Evolutionary conservation across 1,284 basidiomycete species (phyloP), one percentile per base, ranked within the genome.

Genomic region (Mycosarcoma mackinlayi): DNA sequence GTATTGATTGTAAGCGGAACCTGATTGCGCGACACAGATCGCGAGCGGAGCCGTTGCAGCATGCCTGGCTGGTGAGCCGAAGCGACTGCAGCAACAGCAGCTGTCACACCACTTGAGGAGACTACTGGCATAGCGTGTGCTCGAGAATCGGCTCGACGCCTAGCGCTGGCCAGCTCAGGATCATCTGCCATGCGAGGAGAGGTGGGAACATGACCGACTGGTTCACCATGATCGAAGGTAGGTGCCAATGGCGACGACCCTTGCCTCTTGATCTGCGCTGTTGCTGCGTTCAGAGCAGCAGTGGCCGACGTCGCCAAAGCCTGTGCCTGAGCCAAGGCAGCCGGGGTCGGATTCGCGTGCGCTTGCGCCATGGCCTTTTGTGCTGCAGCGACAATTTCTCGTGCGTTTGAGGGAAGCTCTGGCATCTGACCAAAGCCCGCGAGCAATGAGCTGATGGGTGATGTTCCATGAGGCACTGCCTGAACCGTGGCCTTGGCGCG

Each of bases 311-410:
- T 52, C 7, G 71, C 66, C 35, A 69, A 30, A 4, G 66, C 61
- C 34, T 73, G 62, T 16, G 71, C 71, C 27, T 73, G 71, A 19
- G 71, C 71, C 16, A 61, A 14, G 11, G 59, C 56, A 1, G 59
- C 54, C 3, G 66, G 57, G 11, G 58, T 50, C 3, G 66, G 66
- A 27, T 66, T 62, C 2, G 66, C 66, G 31, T 69, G 66, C 6
- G 66, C 65, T 7, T 55, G 51, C 16, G 62, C 57, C 58, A 73
- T 61, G 0, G 70, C 70, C 37, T 68, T 64, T 16, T 67, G 70
- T 7, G 70, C 65, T 11, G 70, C 61, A 6, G 57, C 65, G 11
- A 64, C 54, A 7, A 57, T 68, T 1, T 59, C 66, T 31, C 65
- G 52, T 3, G 71, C 62, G 21, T 65, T 58, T 25, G 64, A 49